Evolutionary conservation across 2,329 filamentous ascomycete genomes (phyloP), one percentile per base, ranked within the genome.

Genomic region (Microsporum audouinii): DNA sequence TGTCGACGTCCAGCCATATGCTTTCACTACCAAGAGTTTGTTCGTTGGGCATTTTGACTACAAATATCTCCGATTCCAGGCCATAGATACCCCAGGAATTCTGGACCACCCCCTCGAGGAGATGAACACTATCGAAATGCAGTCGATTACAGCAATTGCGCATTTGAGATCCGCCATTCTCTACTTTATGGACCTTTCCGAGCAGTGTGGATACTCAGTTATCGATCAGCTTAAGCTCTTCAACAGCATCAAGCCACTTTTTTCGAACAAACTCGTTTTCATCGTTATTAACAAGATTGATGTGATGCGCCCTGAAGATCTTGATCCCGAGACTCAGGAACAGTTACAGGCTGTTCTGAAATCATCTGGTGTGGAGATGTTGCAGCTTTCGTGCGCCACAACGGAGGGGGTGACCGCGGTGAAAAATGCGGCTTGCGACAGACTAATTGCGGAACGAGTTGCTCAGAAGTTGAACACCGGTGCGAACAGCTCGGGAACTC

Each of bases 71-170:
- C 83, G 89, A 64, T 91, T 91, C 78, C 88, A 91, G 78, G 91
- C 91, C 33, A 96, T 99, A 68, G 94, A 99, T 77, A 99, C 94
- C 8, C 92, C 92, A n/a, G 94, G 94, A 80, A 96, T 99, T 67
- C 79, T 99, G 63, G 94, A 99, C 69, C 94, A 99, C 74, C 91
- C 92, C 39, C 84, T 99, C 6, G 94, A 97, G 77, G 94, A 97
- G 79, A 99, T 97, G 94, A 96, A 96, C 78, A 97, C 94, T 2
- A 99, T 99, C 72, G 94, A 99, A 77, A 97, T 97, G 90, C 94
- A 97, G 80, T 88, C 88, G 64, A 96, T 99, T 68, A 97, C 92
- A 17, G 94, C 95, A 8, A 96, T 99, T 78, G 94, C 94, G 58
- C 95, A 99, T 79, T 81, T 99, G 72, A 85, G 92, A 69, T 95